Evolutionary conservation across 371 early-diverging fungal species (phyloP), one percentile per base, ranked within the genome.

Genomic region (Mortierella sp.): DNA sequence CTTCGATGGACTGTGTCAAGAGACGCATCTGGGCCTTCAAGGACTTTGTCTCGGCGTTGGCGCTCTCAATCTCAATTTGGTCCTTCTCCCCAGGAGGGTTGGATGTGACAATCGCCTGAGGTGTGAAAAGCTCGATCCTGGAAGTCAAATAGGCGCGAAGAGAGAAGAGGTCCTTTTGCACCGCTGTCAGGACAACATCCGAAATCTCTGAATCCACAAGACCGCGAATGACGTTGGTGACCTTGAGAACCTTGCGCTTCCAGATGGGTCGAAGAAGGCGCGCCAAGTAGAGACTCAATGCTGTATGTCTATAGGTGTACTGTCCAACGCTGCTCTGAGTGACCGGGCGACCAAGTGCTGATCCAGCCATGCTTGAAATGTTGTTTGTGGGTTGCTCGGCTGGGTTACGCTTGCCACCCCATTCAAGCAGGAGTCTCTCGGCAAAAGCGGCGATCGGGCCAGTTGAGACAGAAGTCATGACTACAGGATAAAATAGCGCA

Each of bases 221-320:
- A 5, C 82, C 82, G 5, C 88, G 74, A 28, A 72, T 51, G 28
- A 55, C 70, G 75, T 84, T 82, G 40, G 73, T 70, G 48, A 73
- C 82, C 75, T 89, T 90, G 37, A 90, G 82, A 34, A 94, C 86
- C n/a, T 87, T 81, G 50, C 87, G 88, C 50, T 88, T 88, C 97
- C 98, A 97, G 24, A 96, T 77, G 1, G 96, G 93, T 43, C 89
- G 82, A 79, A 97, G 82, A 5, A 93, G 72, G 21, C 97, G 95
- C 21, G 93, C 90, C 71, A 97, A 73, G 77, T 94, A 96, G 14
- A 96, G 82, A 14, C 92, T 94, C 57, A 97, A 88, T n/a, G 95
- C 97, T 76, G 96, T 92, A 80, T 96, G 95, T 26, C 90, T 89
- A 28, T 93, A 94, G 75, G 95, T 95, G 69, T 86, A 91, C 46